Evolutionary conservation across 2,329 filamentous ascomycete species (phyloP), one percentile per base, ranked within the genome.

Genomic region (Geoglossum cookeanum): DNA sequence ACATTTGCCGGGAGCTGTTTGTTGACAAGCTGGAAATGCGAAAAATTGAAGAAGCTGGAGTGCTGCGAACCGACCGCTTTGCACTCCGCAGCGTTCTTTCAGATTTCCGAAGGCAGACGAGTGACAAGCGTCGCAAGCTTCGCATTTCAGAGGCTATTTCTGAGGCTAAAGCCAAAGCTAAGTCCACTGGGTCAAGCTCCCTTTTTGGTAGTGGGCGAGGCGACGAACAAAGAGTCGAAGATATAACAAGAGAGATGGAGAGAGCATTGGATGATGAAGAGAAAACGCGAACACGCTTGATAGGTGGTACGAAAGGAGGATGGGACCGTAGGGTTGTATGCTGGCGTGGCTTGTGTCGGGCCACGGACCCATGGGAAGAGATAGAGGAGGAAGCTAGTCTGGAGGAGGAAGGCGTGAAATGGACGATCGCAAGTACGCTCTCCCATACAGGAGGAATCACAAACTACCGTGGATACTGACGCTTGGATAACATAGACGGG

Each of bases 381-480:
- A 44, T 55, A 2, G 32, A 55, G 37, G 54, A 30, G 22, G 37
- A 35, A n/a, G 54, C 54, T 17, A 35, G 22, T 15, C 27, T 55
- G 11, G 54, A 55, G 35, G 54, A 55, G 30, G 54, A 55, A 11
- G 44, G 54, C 8, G 54, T 55, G 13, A 48, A 45, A 39, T 55
- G 54, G 54, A 44, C 37, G n/a, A 30, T 55, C 15, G 54, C 54
- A 15, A 44, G 54, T 55, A 55, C 45, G 54, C 9, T 30, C 32
- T 42, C 27, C 4, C 7, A 4, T 33, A 22, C 27, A 15, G 33
- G 33, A 6, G 11, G 7, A 15, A 32, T 32, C 4, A 33, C 11
- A 32, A 32, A 4, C 15, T 9, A 42, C 9, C n/a, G n/a, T 37
- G 49, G 30, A 37, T 9, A 17, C 49, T 53, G 9, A 53, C 30